Percentiles rank a stretch among this genome's conserved stretches.
phyloP scores from a whole-genome alignment of 306 rosid genomes.

The Medicago ruthenica region DNA sequence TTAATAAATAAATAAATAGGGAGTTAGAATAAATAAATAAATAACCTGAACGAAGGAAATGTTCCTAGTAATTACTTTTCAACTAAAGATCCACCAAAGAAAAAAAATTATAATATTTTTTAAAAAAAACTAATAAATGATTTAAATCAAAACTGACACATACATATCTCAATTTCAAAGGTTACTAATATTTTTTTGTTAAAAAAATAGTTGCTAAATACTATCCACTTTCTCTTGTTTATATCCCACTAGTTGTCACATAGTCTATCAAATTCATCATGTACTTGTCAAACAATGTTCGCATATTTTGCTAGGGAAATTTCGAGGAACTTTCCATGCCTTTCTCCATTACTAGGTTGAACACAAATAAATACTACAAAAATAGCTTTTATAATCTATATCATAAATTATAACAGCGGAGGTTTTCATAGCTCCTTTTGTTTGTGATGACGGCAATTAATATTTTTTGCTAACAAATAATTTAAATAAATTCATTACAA shows the following conservation, averaged over 20 bases:
- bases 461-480: neutral
- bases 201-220: neutral
- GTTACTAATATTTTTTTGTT: neutral
- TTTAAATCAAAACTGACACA: neutral
- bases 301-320: constrained; percentile 29
- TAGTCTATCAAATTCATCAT: neutral
- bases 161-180: constrained; percentile 10
- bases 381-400: neutral
- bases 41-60: neutral
- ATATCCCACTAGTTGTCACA: constrained; percentile 1
- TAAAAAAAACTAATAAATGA: neutral
- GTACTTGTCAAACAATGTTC: neutral
- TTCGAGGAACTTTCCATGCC: constrained; percentile 40
- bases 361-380: neutral
- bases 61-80: constrained; percentile 1
- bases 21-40: neutral
- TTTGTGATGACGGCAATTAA: neutral
- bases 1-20: neutral
- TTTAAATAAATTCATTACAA: too few relatives aligned
- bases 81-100: neutral
- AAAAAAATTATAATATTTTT: neutral
- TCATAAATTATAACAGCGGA: neutral
- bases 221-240: neutral
- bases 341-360: neutral
- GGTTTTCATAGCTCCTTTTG: neutral